Base-by-base conservation (phyloP, 176 grass and related monocot genomes). In the Cenchrus americanus region DNA sequence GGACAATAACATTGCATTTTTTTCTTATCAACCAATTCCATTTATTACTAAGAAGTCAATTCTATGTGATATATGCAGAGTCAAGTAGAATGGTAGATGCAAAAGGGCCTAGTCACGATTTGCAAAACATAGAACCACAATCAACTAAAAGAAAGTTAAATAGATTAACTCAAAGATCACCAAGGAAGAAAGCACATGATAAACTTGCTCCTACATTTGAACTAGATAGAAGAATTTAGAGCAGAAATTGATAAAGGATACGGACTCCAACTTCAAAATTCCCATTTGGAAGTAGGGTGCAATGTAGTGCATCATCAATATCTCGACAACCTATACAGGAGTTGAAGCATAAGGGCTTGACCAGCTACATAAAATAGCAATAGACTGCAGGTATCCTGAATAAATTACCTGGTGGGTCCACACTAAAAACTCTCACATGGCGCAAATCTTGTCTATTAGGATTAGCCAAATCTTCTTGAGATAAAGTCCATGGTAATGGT, bases 241-340 rank as follows among this genome's bases (percentile, higher is more conserved):
- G 69, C 8, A 58, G 15, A 78, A 80, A 54, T 1, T 50, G 42
- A 62, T 78, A 19, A 73, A 76, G 96, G 96, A 98, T 98, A 98
- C 93, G 96, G 53, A 98, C 96, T 95, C 96, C 96, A 88, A 98
- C 96, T 94, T 95, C 96, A 85, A 98, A 98, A 75, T 98, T 95
- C 23, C 96, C 96, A 94, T 94, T 98, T 79, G 88, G 85, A 88
- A 98, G 96, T 50, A 57, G 83, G 0, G 86, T 95, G 76, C 96
- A 98, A 94, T 98, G 96, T 84, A 98, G 83, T 24, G 96, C 96
- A 92, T 98, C 96, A 92, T 98, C 96, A 73, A 98, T 98, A 88
- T 98, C 96, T 86, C 89, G 95, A 76, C 96, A 98, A 82, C 96
- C 96, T 98, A 80, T 85, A 88, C 26, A 80, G 60, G 50, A 49